Evolutionary conservation across 352 stramenopile species (phyloP).

Genomic region (Hyaloperonospora brassicae): DNA sequence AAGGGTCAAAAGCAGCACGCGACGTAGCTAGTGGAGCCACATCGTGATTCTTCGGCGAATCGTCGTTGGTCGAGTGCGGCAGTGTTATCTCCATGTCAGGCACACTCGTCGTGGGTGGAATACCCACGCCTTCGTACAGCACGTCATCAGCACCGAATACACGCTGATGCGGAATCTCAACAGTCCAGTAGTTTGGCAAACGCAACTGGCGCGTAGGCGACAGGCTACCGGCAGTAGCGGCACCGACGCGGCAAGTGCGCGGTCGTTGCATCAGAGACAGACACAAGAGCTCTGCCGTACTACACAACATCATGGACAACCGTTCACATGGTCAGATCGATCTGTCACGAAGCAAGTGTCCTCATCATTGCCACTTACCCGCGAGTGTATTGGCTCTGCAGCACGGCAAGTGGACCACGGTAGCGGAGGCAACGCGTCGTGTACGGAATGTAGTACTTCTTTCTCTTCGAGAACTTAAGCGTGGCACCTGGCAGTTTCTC

Average conservation of each 20-base stretch:
- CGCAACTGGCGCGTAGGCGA: conserved; percentile 54
- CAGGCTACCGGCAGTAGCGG: conserved; percentile 47
- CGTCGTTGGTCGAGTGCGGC: conserved; percentile 12
- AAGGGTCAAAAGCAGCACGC: conserved; percentile 39
- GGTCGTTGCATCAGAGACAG: conserved; percentile 58
- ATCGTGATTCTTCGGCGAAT: conserved; percentile 7
- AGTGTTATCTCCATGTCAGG: conserved; percentile 19
- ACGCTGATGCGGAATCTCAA: conserved; percentile 72
- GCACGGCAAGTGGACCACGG: conserved; percentile 52
- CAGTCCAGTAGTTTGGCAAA: conserved; percentile 78
- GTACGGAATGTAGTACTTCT: conserved; percentile 57
- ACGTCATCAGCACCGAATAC: conserved; percentile 56
- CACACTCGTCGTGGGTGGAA: conserved; percentile 45
- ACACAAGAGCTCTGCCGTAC: conserved; percentile 62
- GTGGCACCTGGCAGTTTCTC: conserved; percentile 42
- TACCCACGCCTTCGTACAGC: conserved; percentile 53
- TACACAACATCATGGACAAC: conserved; percentile 10
- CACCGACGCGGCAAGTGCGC: conserved; percentile 54
- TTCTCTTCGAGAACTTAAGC: conserved; percentile 41
- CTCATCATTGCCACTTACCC: conserved; percentile 33
- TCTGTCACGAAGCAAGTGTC: background rate
- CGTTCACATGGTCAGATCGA: conserved; percentile 4
- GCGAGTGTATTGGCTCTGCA: conserved; percentile 71
- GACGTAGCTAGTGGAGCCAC: conserved; percentile 5
- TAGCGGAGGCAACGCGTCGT: conserved; percentile 50